A percentile compares a stretch with the other conserved stretches of the same genome.
Evolutionary conservation across 192 early-diverging fungal genomes (phyloP).

Genomic region (Gigaspora rosea): DNA sequence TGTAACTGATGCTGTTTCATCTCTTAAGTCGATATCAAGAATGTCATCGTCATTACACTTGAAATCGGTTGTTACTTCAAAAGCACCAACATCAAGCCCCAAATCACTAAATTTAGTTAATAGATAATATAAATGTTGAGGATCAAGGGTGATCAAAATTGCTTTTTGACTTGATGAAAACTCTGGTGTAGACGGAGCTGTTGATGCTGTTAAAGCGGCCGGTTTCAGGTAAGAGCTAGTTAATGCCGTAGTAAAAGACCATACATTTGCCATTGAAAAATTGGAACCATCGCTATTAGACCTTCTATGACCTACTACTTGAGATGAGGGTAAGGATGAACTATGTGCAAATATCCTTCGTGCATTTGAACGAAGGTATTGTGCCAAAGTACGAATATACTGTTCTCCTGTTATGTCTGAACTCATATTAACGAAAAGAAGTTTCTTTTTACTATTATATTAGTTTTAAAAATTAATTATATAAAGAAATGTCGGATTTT

Average conservation of each 20-base stretch:
- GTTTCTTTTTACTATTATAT: not conserved
- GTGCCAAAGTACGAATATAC: slow-evolving; percentile 57
- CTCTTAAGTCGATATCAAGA: not conserved
- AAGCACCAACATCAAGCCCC: slow-evolving; percentile 43
- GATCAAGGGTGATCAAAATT: slow-evolving; percentile 40
- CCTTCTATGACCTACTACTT: slow-evolving; percentile 26
- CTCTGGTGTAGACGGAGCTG: slow-evolving; percentile 34
- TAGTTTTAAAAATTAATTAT: not conserved
- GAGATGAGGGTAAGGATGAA: slow-evolving; percentile 1
- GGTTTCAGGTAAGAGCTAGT: slow-evolving; percentile 31
- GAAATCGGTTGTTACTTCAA: slow-evolving; percentile 14
- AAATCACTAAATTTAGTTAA: slow-evolving; percentile 44
- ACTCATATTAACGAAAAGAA: not conserved
- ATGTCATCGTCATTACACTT: not conserved
- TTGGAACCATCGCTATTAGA: slow-evolving; percentile 16
- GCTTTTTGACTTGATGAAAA: slow-evolving; percentile 20
- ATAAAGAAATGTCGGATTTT: not conserved
- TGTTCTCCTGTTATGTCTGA: slow-evolving; percentile 47
- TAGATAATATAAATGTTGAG: slow-evolving; percentile 47
- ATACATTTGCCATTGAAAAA: slow-evolving; percentile 29
- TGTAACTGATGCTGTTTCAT: slow-evolving; percentile 24
- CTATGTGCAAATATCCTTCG: slow-evolving; percentile 36
- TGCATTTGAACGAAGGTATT: slow-evolving; percentile 57
- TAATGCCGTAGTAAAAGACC: slow-evolving; percentile 35
- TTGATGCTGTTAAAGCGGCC: slow-evolving; percentile 35